Percentiles rank a stretch among this genome's conserved stretches.
Evolutionary conservation across 2,329 filamentous ascomycete genomes (phyloP).

Genomic region (Fusarium fracticaudum): DNA sequence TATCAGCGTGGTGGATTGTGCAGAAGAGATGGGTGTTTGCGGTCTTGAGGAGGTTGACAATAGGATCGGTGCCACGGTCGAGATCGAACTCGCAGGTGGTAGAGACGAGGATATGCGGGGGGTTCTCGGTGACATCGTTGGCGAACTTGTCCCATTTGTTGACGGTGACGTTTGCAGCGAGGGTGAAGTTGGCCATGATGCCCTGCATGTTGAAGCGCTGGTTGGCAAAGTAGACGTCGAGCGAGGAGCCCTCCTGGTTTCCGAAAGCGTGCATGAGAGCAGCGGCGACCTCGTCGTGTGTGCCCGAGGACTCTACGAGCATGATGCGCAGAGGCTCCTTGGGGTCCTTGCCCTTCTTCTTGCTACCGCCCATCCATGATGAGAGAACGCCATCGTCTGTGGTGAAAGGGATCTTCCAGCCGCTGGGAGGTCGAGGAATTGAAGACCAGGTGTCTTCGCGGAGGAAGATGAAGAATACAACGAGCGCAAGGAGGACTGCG

Average conservation of each 20-base stretch:
- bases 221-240: constrained; percentile 35
- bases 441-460: constrained; percentile 36
- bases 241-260: constrained; percentile 28
- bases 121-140: constrained; percentile 12
- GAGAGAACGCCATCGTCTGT: constrained; percentile 39
- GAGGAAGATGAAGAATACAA: constrained; percentile 33
- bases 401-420: constrained; percentile 40
- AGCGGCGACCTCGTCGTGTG: constrained; percentile 43
- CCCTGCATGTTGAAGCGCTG: constrained; percentile 43
- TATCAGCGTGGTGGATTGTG: constrained; percentile 43
- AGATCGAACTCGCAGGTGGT: constrained; percentile 44
- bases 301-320: constrained; percentile 41
- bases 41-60: constrained; percentile 33
- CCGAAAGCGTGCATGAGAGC: constrained; percentile 42
- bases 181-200: constrained; percentile 41
- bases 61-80: constrained; percentile 17
- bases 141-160: constrained; percentile 29
- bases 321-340: constrained; percentile 37
- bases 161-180: constrained; percentile 30
- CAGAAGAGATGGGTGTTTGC: constrained; percentile 42
- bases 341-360: constrained; percentile 13
- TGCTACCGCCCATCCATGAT: constrained; percentile 26
- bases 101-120: constrained; percentile 42
- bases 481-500: constrained; percentile 24
- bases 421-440: constrained; percentile 26